A percentile compares a stretch with the other conserved stretches of the same genome.
Conservation (phyloP, 306 rosid species). For the Benincasa hispida region DNA sequence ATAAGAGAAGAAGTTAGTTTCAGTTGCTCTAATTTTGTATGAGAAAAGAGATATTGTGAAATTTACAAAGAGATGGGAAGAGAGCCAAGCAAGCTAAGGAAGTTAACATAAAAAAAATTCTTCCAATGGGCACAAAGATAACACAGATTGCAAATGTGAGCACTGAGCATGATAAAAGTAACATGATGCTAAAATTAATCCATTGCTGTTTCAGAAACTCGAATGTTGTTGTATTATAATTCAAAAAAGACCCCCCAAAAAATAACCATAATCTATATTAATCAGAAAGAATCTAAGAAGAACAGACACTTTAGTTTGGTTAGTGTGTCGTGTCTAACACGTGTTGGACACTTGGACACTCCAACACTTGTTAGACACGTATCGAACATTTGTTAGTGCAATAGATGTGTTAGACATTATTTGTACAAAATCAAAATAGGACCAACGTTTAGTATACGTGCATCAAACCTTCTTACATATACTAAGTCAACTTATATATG, state of each 20-base stretch:
- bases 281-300: constrained; percentile 2
- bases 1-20: constrained; percentile 3
- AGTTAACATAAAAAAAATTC: not conserved
- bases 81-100: not conserved
- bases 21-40: not conserved
- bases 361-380: too few species aligned
- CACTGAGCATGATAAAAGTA: not conserved
- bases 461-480: too few species aligned
- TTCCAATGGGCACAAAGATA: not conserved
- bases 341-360: too few species aligned
- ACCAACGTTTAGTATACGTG: too few species aligned
- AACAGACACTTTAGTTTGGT: too few species aligned
- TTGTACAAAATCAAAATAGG: too few species aligned
- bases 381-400: too few species aligned
- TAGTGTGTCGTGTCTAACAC: too few species aligned
- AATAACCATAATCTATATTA: not conserved
- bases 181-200: not conserved
- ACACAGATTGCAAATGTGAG: not conserved
- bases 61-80: not conserved
- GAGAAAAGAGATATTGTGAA: not conserved
- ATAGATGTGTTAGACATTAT: too few species aligned
- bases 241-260: not conserved
- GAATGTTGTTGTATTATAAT: not conserved
- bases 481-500: too few species aligned
- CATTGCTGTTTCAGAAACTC: not conserved